Evolutionary conservation across 164 flowering plant species (phyloP), one percentile per base, ranked within the genome.

Genomic region (Liquidambar formosana): DNA sequence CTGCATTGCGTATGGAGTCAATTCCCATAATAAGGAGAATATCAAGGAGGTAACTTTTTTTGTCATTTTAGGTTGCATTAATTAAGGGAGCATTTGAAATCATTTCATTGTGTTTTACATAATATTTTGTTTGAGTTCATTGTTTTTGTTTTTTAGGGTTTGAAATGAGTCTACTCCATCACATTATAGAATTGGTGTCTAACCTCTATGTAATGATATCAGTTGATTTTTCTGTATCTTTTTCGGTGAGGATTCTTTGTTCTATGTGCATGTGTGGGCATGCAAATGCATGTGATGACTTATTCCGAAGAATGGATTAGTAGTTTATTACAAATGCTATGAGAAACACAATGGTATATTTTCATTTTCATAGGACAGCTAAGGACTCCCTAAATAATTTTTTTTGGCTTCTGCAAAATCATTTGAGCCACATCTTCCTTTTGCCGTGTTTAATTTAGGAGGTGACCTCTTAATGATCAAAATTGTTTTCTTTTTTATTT

Each of bases 21-120:
- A 94, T 77, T 78, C 98, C 23, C 96, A 94, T 70, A 90, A 92
- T 73, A 87, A 83, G 79, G 93, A 84, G 5, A 81, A 65, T 65
- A 75, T 88, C 59, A 84, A 79, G 71, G 77, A 88, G 93, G 98
- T 88, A 79, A 65, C 19, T 45, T 26, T 38, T n/a, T 14, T 2
- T 14, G 8, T 18, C n/a, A 18, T 4, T 52, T 41, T 22, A 33
- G 41, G 2, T 2, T 33, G 41, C 51, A 13, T 5, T 56, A 49
- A 59, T 23, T n/a, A 8, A 28, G 41, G 41, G 53, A n/a, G 53
- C n/a, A 16, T 0, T 49, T 49, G 8, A 9, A 23, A 26, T 26
- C 44, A 59, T 13, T 59, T n/a, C n/a, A n/a, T n/a, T 12, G 33
- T 28, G 13, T 53, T 53, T 22, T 21, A 53, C 12, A 53, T 19